Evolutionary conservation across 2,329 filamentous ascomycete genomes (phyloP), one percentile per base, ranked within the genome.

Genomic region (Xylariomycetidae sp.): DNA sequence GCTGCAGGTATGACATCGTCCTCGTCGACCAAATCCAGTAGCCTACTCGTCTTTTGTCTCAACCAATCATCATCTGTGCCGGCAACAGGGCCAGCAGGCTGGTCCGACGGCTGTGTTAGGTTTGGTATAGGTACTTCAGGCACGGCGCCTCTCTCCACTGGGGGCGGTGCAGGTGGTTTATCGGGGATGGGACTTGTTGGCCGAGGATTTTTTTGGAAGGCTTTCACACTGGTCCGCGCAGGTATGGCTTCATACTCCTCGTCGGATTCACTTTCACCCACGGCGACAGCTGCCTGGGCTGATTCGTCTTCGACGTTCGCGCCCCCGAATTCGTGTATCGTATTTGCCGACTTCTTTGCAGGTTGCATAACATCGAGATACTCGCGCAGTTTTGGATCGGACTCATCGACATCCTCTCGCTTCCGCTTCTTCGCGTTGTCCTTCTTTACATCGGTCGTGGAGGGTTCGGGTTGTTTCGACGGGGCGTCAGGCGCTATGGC

Each of bases 311-410:
- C 55, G 31, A 54, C 49, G 24, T 50, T 40, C 28, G 46, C 36
- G 24, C 48, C 40, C 16, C 48, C 50, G 39, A 64, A 46, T 44
- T 75, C 74, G 48, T 76, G 73, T 35, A 72, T 65, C 72, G 76
- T 75, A 48, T 80, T 82, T 13, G 68, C 66, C 45, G 83, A 43
- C 26, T 43, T 78, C 19, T 76, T 79, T 10, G 72, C 66, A 27
- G 76, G 65, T 50, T 85, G 76, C 80, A 95, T 93, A 31, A 89
- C 77, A 40, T 84, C 77, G 32, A 96, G 66, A 57, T 84, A 96
- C 63, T 95, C 89, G 53, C 83, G 77, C 40, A 95, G 67, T 62
- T 92, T 93, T 5, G 83, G 77, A 50, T 95, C 84, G 10, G 78
- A 67, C 46, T 74, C 67, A 43, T 77, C 68, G 13, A 65, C 48